Percentiles rank a stretch among this genome's conserved stretches.
These are phyloP conservation scores for Mycotypha africana DNA, from an alignment of 371 early-diverging fungal species.

Conservation along the genomic window DNA sequence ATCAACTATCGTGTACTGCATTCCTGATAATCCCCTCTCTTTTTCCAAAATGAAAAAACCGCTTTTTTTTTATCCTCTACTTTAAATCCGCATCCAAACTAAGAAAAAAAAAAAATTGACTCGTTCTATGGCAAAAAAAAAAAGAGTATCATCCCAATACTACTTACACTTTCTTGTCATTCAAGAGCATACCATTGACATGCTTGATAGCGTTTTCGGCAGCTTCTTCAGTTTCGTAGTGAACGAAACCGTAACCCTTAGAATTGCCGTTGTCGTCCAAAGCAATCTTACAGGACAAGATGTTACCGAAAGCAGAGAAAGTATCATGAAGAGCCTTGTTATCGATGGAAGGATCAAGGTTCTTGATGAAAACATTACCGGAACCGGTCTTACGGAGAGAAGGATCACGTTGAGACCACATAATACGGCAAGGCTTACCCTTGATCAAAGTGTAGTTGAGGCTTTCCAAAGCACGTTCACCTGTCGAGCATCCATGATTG, in stretches of 20 bases:
- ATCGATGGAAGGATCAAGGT: conserved; percentile 95
- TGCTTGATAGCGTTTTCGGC: conserved; percentile 96
- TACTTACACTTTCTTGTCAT: conserved; percentile 86
- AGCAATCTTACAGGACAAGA: conserved; percentile 98
- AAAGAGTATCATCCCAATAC: too few relatives aligned
- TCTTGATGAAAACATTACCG: conserved; percentile 99
- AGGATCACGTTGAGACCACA: conserved; percentile 99
- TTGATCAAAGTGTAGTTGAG: conserved; percentile 95
- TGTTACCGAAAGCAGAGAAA: conserved; percentile 98
- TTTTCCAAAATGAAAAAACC: too few relatives aligned
- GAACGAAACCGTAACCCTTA: conserved; percentile 98
- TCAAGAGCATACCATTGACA: conserved; percentile 98
- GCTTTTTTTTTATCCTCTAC: too few relatives aligned
- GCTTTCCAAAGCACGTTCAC: conserved; percentile 89
- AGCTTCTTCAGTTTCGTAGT: conserved; percentile 95
- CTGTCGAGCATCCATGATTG: conserved; percentile 25
- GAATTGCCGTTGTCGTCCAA: conserved; percentile 79
- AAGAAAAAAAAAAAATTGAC: too few relatives aligned
- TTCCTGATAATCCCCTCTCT: too few relatives aligned
- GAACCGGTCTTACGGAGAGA: conserved; percentile 88
- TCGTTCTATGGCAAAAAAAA: background rate
- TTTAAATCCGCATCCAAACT: too few relatives aligned
- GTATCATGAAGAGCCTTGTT: conserved; percentile 99
- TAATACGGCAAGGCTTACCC: conserved; percentile 95
- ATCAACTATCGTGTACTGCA: too few relatives aligned